These are phyloP conservation scores for Magnusiomyces suaveolens DNA, from an alignment of 1,139 yeast genomes.

Conservation along the genomic window DNA sequence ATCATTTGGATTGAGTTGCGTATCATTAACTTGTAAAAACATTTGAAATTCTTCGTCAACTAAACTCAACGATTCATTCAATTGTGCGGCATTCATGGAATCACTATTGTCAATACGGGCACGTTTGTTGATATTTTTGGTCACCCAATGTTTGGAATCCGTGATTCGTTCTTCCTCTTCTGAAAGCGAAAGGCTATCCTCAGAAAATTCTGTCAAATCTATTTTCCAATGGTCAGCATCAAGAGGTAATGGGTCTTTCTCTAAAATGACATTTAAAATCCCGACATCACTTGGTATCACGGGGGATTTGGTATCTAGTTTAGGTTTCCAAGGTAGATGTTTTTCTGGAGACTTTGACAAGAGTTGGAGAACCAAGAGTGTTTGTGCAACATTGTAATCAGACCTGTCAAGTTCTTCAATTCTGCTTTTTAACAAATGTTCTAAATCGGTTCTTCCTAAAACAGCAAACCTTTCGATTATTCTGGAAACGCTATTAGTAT, in stretches of 20 bases:
- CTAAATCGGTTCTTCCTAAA: slow-evolving; percentile 5
- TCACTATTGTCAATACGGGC: background rate
- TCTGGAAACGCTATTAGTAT: background rate
- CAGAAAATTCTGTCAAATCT: background rate
- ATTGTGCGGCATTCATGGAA: background rate
- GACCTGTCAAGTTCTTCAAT: background rate
- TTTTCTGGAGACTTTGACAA: slow-evolving; percentile 3
- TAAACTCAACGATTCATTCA: background rate
- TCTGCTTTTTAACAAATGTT: background rate
- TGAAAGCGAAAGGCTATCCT: background rate
- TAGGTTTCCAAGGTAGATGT: slow-evolving; percentile 1
- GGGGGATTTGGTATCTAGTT: background rate
- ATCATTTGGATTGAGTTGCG: background rate
- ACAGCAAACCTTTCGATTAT: slow-evolving; percentile 1
- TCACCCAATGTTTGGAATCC: background rate
- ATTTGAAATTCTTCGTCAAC: background rate
- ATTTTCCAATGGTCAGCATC: slow-evolving; percentile 1
- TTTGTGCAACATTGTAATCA: slow-evolving; percentile 3
- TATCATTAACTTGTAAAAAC: background rate
- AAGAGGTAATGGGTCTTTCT: slow-evolving; percentile 5
- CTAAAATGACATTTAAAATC: background rate
- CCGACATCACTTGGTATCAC: background rate
- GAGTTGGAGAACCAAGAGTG: background rate
- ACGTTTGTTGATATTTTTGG: background rate
- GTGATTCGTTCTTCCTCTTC: background rate